Evolutionary conservation across 441 rosid genomes (phyloP), one percentile per base, ranked within the genome.

Genomic region (Raphanus hybrid): DNA sequence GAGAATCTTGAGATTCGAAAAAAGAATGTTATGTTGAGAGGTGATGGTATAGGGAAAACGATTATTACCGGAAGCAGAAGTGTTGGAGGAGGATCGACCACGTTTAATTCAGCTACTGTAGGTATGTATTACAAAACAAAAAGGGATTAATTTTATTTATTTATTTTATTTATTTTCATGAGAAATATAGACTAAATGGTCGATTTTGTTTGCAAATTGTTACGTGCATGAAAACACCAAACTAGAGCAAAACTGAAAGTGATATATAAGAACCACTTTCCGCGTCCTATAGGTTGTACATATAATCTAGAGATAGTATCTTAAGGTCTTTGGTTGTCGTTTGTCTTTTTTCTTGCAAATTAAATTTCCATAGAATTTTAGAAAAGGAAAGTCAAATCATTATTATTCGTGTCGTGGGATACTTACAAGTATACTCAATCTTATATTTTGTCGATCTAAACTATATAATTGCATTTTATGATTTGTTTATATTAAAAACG

Each of bases 41-140:
- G 93, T 5, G 90, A 89, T 64, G 93, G 93, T 26, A 85, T 64
- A 37, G 89, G 90, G 39, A 84, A 58, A 65, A 89, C 91, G 0
- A 86, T 87, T 43, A 81, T 89, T 58, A 87, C 90, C 16, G 91
- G 91, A 2, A 89, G 90, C 77, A 84, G 76, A 82, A 89, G 93
- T 65, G 93, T 89, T n/a, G 88, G 89, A 2, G 85, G 90, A 72
- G 91, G 93, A 20, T n/a, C 86, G 64, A 85, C 91, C 20, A 85
- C 91, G 43, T 89, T 87, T 77, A 84, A 80, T 3, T 87, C 93
- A 11, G 90, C 91, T 11, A 89, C 89, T 5, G 86, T 89, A 48
- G 88, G 93, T 87, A 66, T 81, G 91, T 75, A 26, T 73, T 67
- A 68, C 66, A 73, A 60, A 27, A 27, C 12, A 55, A 55, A 55